These are phyloP conservation scores for Coemansia sp. DNA, from an alignment of 192 early-diverging fungal species.

Conservation along the genomic window DNA sequence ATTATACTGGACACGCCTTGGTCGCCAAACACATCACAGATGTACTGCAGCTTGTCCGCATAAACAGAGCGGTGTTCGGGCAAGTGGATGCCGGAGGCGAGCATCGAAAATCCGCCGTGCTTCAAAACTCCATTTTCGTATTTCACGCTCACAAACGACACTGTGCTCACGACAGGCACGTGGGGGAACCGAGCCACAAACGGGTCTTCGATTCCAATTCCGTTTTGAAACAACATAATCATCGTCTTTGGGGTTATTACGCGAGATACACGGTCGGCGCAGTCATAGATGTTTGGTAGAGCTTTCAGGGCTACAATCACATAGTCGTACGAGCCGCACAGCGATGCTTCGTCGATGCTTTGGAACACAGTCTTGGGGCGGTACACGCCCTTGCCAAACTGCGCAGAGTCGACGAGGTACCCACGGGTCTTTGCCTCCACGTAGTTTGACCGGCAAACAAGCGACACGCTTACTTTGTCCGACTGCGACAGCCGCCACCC, in stretches of 20 bases:
- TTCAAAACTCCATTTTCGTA: constrained; percentile 20
- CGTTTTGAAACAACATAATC: constrained; percentile 46
- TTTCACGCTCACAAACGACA: constrained; percentile 48
- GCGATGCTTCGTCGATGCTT: constrained; percentile 31
- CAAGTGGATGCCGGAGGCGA: constrained; percentile 40
- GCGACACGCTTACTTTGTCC: constrained; percentile 26
- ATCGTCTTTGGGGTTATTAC: constrained; percentile 27
- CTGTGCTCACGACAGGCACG: constrained; percentile 34
- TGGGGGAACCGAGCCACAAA: constrained; percentile 28
- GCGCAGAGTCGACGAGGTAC: constrained; percentile 32
- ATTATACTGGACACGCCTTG: constrained; percentile 41
- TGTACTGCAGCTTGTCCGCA: constrained; percentile 16
- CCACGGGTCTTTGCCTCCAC: constrained; percentile 18
- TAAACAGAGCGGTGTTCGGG: too few species aligned
- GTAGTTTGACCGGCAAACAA: constrained; percentile 53
- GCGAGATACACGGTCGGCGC: constrained; percentile 24
- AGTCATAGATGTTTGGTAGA: constrained; percentile 50
- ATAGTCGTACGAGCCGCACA: constrained; percentile 38
- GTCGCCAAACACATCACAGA: constrained; percentile 28
- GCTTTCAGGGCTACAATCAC: constrained; percentile 52
- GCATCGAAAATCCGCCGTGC: constrained; percentile 50
- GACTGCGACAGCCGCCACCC: constrained; percentile 46
- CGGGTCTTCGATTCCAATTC: constrained; percentile 44
- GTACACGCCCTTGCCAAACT: constrained; percentile 33
- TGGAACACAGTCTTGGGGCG: constrained; percentile 25